phyloP scores from a whole-genome alignment of 441 rosid genomes.

The Euphorbia celastroides region DNA sequence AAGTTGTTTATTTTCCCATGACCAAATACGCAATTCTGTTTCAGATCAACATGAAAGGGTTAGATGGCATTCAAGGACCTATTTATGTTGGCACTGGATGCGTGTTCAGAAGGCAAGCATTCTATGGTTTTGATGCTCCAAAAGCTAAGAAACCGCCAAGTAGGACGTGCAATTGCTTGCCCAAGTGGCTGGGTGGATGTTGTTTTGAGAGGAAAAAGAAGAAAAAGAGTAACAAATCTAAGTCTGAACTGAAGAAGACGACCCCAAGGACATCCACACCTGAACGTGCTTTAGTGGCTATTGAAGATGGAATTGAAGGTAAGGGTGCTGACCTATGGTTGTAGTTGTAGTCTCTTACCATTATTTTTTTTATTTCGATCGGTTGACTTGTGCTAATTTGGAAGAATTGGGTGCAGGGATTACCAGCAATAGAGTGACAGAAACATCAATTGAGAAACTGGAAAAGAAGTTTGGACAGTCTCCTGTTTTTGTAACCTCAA shows the following conservation, averaged over 20 bases:
- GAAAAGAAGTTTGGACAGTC: constrained; percentile 89
- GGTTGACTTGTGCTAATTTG: too few relatives aligned
- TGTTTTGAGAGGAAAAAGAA: constrained; percentile 72
- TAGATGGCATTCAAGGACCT: constrained; percentile 92
- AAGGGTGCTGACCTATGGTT: too few relatives aligned
- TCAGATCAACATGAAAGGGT: constrained; percentile 85
- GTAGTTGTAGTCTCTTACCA: too few relatives aligned
- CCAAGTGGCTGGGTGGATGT: constrained; percentile 84
- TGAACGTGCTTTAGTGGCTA: too few relatives aligned
- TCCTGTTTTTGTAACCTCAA: constrained; percentile 75
- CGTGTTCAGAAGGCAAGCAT: constrained; percentile 78
- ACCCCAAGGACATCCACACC: constrained; percentile 46
- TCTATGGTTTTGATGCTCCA: constrained; percentile 86
- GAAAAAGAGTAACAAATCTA: too few relatives aligned
- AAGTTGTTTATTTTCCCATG: too few relatives aligned
- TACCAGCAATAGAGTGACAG: constrained; percentile 84
- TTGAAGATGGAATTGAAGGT: constrained; percentile 85
- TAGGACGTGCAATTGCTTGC: constrained; percentile 94
- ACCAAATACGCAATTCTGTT: background rate
- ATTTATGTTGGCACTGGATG: constrained; percentile 90
- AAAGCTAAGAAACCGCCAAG: constrained; percentile 57
- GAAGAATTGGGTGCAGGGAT: constrained; percentile 78
- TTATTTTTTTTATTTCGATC: too few relatives aligned
- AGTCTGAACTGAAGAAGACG: constrained; percentile 67
- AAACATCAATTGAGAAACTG: constrained; percentile 81